These are phyloP conservation scores for Ensete ventricosum DNA, from an alignment of 176 grass and related monocot genomes.

Conservation along the genomic window DNA sequence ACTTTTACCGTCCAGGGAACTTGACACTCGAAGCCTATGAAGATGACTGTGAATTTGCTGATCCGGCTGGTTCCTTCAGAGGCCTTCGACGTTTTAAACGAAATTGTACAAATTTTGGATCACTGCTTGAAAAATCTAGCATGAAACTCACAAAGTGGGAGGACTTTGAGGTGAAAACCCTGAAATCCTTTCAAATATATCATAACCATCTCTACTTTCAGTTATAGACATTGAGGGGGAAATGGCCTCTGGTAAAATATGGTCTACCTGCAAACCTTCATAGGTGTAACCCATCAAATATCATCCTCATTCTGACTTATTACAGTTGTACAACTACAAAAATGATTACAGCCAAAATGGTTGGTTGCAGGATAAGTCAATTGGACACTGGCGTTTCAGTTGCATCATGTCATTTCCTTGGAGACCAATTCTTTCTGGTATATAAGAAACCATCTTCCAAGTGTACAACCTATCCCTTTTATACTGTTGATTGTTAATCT, in stretches of 20 bases:
- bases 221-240: neutral
- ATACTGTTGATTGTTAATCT: neutral
- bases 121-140: conserved; percentile 68
- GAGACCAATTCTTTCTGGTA: conserved; percentile 84
- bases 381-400: conserved; percentile 92
- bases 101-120: conserved; percentile 89
- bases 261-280: neutral
- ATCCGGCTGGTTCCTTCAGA: conserved; percentile 77
- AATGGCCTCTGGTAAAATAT: neutral
- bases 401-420: conserved; percentile 97
- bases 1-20: conserved; percentile 30
- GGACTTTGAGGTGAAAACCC: conserved; percentile 40
- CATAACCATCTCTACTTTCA: neutral
- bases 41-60: conserved; percentile 80
- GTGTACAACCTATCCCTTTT: neutral
- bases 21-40: conserved; percentile 63
- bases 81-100: conserved; percentile 69
- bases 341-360: neutral
- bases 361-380: conserved; percentile 62
- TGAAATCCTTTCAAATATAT: neutral
- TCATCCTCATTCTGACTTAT: neutral
- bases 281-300: neutral
- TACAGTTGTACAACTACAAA: neutral
- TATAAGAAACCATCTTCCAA: neutral
- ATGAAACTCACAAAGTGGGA: conserved; percentile 97